Evolutionary conservation across 352 stramenopile species (phyloP), one percentile per base, ranked within the genome.

Genomic region (Pythium dissotocum): DNA sequence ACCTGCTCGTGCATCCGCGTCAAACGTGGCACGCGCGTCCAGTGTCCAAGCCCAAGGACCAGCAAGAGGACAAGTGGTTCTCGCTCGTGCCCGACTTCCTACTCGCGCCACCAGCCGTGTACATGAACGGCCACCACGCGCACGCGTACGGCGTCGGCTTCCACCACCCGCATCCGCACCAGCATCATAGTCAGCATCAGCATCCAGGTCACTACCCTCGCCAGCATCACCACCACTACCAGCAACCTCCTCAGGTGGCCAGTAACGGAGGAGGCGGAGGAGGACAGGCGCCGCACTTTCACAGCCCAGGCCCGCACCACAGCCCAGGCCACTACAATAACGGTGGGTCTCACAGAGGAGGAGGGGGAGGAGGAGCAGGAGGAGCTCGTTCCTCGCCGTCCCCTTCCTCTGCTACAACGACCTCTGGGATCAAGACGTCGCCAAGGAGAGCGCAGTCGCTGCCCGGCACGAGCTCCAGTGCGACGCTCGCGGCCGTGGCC

Each of bases 1-100:
- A 95, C 24, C 57, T 95, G 53, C 72, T 95, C 14, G 83, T 93
- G 14, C 87, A 95, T 54, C 87, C 87, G 32, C 78, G 87, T 8
- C 87, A 95, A 48, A 74, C 80, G 10, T 93, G 85, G 87, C 82
- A 90, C 32, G 63, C 51, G 10, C 51, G 65, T 14, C 28, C 61
- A 1, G 16, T 60, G 18, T 33, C 36, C 26, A 66, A 69, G 26
- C 32, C 57, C 6, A n/a, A 38, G 33, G 66, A 74, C 6, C 40
- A 49, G 16, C 21, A 24, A 24, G 61, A 66, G 40, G 51, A 54
- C 38, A 40, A 61, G 33, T 70, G 68, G 61, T 62, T 65, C 35
- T 67, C 68, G 16, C 26, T 74, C 14, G 33, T 74, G 38, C 68
- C 62, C 14, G 68, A 74, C 18, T 67, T 67, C 30, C 46, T 74